Evolutionary conservation across 768 basidiomycete genomes (phyloP), one percentile per base, ranked within the genome.

Genomic region (Lactarius sp.): DNA sequence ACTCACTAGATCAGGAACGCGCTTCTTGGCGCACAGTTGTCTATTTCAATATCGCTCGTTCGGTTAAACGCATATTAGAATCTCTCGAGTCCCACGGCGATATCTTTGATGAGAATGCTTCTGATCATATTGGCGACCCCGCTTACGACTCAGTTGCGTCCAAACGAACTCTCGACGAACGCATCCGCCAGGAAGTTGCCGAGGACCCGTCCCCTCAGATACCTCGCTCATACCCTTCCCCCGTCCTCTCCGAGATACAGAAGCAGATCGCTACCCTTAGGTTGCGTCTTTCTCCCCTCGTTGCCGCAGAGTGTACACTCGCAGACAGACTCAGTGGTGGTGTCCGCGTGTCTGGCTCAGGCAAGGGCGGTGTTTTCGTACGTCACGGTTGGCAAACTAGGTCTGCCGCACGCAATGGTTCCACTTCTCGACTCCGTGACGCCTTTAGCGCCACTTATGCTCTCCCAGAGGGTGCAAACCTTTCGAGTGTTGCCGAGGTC

Each of bases 351-450:
- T 85, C 86, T 22, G 87, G 87, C 34, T 87, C 87, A n/a, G 88
- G 88, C 8, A 88, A 82, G 68, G 85, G 87, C 64, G 83, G 83
- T 57, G 82, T 92, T 39, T 90, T 81, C 70, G 90, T 92, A 18
- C 86, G 90, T 33, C 85, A 81, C 53, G 90, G 90, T 13, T 92
- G 90, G 90, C 90, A 92, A 71, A 79, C 85, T 6, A 82, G 85
- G 59, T 84, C 85, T 1, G 77, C 84, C 56, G 81, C 60, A 36
- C 58, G 69, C 70, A 70, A 71, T 60, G 47, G 73, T 66, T 70
- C 70, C 68, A 1, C 54, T 16, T 4, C 10, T 18, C 60, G 73
- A 59, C 56, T 66, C 39, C 66, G 64, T 34, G 69, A 65, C 14
- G 44, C 36, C 20, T 41, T 52, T 14, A 31, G n/a, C 1, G 16